These are phyloP conservation scores for Paramecium pentaurelia DNA, from an alignment of 73 alveolate species.

Conservation along the genomic window DNA sequence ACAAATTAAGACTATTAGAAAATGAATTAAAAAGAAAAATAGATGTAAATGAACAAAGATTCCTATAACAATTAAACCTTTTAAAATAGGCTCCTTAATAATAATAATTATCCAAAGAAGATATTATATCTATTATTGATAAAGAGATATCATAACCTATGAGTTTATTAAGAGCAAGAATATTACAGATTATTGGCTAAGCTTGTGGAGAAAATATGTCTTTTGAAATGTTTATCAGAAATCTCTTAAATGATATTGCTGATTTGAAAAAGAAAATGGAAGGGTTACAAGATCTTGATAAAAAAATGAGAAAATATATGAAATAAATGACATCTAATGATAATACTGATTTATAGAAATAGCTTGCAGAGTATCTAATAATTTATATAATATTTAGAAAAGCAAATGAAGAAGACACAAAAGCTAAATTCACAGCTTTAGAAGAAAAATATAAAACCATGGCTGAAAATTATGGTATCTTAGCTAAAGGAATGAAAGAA, in stretches of 20 bases:
- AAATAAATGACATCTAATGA: constrained; percentile 37
- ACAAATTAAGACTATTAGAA: constrained; percentile 9
- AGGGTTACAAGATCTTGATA: neutral
- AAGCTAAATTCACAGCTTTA: constrained; percentile 33
- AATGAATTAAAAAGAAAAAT: constrained; percentile 34
- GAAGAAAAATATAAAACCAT: constrained; percentile 37
- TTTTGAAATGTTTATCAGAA: constrained; percentile 24
- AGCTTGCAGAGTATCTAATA: neutral
- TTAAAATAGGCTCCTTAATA: neutral
- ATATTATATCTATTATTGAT: neutral
- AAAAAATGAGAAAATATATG: neutral
- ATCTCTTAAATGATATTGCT: neutral
- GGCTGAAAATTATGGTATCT: neutral
- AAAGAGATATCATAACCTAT: constrained; percentile 19
- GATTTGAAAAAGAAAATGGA: constrained; percentile 36
- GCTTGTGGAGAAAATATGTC: neutral
- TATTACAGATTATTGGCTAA: neutral
- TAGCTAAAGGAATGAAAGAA: neutral
- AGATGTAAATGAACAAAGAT: constrained; percentile 36
- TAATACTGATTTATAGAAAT: neutral
- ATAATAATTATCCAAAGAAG: neutral
- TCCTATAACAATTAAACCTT: neutral
- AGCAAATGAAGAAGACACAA: constrained; percentile 37
- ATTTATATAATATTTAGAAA: neutral
- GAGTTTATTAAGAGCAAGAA: constrained; percentile 36